Evolutionary conservation across 2,329 filamentous ascomycete genomes (phyloP).

Genomic region (Botryosphaeria dothidea): DNA sequence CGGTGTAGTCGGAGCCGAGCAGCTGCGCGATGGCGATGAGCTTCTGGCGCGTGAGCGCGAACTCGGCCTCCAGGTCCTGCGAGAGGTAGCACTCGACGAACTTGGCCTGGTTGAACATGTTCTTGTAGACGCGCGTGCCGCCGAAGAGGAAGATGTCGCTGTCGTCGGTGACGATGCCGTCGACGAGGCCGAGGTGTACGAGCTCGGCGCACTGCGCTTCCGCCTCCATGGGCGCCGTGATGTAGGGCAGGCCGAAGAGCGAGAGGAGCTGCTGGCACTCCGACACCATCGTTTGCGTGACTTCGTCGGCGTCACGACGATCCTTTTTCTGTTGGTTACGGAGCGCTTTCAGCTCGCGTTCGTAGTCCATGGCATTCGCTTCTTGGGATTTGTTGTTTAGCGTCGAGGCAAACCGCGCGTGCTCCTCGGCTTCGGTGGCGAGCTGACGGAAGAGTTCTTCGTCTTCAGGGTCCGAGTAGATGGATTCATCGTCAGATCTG

Average conservation of each 20-base stretch:
- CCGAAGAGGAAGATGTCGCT: conserved; percentile 97
- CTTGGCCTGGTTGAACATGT: conserved; percentile 99
- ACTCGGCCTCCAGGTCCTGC: conserved; percentile 81
- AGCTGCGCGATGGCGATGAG: conserved; percentile 90
- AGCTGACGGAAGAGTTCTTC: conserved; percentile 85
- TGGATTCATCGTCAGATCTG: conserved; percentile 32
- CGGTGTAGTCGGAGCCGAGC: conserved; percentile 91
- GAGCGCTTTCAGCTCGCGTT: conserved; percentile 81
- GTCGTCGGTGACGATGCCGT: conserved; percentile 97
- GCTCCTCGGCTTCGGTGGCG: conserved; percentile 87
- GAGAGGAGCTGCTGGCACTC: conserved; percentile 91
- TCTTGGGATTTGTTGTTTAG: conserved; percentile 66
- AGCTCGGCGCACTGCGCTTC: conserved; percentile 97
- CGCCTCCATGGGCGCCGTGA: conserved; percentile 98
- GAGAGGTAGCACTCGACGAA: conserved; percentile 94
- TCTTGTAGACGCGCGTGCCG: conserved; percentile 95
- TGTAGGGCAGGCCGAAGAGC: conserved; percentile 91
- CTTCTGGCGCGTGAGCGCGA: conserved; percentile 81
- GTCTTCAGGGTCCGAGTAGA: conserved; percentile 81
- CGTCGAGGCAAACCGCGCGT: conserved; percentile 86
- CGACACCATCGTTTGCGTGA: conserved; percentile 91
- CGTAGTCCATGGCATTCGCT: conserved; percentile 73
- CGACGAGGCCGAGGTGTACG: conserved; percentile 81
- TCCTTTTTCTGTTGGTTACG: conserved; percentile 97
- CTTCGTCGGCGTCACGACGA: conserved; percentile 91